Evolutionary conservation across 2,329 filamentous ascomycete species (phyloP).

Genomic region (Bipolaris bicolor): DNA sequence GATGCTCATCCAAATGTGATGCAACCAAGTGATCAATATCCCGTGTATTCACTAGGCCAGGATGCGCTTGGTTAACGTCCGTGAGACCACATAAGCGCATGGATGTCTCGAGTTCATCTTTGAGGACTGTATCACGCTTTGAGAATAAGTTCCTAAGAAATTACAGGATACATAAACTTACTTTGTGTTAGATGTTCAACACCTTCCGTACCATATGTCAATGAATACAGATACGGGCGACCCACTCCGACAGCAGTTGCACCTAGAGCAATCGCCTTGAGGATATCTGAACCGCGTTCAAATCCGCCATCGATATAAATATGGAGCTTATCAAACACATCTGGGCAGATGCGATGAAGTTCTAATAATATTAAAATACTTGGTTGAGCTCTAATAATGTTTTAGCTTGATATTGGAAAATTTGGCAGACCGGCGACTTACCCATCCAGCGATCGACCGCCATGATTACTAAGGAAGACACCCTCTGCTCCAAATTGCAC

Average conservation of each 20-base stretch:
- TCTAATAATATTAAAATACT: not conserved
- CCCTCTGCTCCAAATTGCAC: conserved; percentile 56
- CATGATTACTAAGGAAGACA: conserved; percentile 61
- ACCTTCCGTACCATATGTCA: conserved; percentile 61
- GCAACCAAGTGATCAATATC: not conserved
- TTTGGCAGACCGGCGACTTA: conserved; percentile 49
- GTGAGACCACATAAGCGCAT: not conserved
- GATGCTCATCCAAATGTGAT: not conserved
- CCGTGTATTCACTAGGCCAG: not conserved
- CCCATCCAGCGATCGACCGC: conserved; percentile 60
- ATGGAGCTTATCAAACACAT: not conserved
- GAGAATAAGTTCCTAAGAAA: not conserved
- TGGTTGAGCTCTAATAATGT: not conserved
- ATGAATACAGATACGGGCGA: conserved; percentile 62
- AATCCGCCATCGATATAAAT: conserved; percentile 61
- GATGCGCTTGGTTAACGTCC: not conserved
- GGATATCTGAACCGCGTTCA: conserved; percentile 57
- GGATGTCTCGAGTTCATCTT: not conserved
- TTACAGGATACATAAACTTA: not conserved
- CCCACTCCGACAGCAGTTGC: conserved; percentile 33
- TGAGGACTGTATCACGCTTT: not conserved
- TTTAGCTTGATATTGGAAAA: conserved; percentile 8
- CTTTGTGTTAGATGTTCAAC: conserved; percentile 51
- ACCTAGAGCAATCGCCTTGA: conserved; percentile 61
- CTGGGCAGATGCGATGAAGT: not conserved